Conservation (phyloP, 306 rosid genomes). For the Cucumis cinereus region DNA sequence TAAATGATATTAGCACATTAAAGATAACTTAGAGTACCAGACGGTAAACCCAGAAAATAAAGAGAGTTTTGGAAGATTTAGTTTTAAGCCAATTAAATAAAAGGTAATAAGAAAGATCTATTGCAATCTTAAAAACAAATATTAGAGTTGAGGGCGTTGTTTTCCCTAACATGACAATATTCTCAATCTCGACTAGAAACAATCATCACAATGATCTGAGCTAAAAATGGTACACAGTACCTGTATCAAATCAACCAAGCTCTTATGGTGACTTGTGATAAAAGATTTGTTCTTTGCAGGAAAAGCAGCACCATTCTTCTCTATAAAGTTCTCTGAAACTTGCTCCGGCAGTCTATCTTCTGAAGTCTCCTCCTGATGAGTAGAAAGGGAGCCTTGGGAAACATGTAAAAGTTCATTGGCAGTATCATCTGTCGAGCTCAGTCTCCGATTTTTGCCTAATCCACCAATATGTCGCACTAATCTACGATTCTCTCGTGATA, state of each 20-base stretch:
- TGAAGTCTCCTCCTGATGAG: constrained; percentile 57
- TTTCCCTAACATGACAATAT: background rate
- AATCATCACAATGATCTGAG: background rate
- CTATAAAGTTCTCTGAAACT: constrained; percentile 32
- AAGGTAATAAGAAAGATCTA: background rate
- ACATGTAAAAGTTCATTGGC: constrained; percentile 29
- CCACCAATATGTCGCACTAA: constrained; percentile 33
- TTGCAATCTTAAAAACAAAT: background rate
- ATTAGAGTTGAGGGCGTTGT: background rate
- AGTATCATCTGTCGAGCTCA: constrained; percentile 42
- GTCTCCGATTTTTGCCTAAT: constrained; percentile 28
- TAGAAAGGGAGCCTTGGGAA: constrained; percentile 40
- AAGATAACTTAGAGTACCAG: background rate
- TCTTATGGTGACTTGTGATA: constrained; percentile 27
- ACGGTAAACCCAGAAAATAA: background rate
- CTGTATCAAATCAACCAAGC: constrained; percentile 57
- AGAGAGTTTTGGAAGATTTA: background rate
- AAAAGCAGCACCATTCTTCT: constrained; percentile 5
- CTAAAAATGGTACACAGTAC: constrained; percentile 16
- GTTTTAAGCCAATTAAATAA: background rate
- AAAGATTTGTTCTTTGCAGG: constrained; percentile 16
- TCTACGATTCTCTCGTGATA: constrained; percentile 50
- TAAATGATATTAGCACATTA: background rate
- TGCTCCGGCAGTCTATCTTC: constrained; percentile 45
- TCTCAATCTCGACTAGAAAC: background rate